Conservation (phyloP, 805 yeast genomes). For the Priceomyces castillae region DNA sequence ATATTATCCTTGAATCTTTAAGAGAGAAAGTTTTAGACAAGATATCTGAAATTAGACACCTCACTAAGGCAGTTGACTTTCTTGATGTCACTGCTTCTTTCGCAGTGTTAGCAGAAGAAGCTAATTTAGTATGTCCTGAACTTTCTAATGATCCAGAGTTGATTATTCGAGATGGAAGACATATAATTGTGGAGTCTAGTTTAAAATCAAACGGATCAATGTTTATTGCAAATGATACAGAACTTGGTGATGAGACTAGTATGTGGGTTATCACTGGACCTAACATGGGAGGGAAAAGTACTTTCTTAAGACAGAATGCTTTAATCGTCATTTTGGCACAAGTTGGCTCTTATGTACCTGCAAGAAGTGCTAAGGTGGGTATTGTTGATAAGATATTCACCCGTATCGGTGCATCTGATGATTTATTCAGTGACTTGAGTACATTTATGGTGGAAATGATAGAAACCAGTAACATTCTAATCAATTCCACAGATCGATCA, state of each 20-base stretch:
- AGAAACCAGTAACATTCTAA: constrained; percentile 62
- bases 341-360: constrained; percentile 74
- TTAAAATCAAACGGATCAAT: constrained; percentile 45
- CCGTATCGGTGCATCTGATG: constrained; percentile 84
- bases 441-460: constrained; percentile 84
- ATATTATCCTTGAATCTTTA: constrained; percentile 47
- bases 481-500: constrained; percentile 53
- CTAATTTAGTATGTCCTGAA: constrained; percentile 61
- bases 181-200: constrained; percentile 81
- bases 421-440: constrained; percentile 69
- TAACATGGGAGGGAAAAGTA: constrained; percentile 86
- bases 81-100: constrained; percentile 75
- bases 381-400: constrained; percentile 76
- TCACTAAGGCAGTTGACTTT: constrained; percentile 54
- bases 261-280: constrained; percentile 76
- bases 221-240: constrained; percentile 45
- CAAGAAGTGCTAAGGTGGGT: constrained; percentile 55
- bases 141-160: constrained; percentile 49
- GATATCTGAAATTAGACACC: constrained; percentile 46
- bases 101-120: constrained; percentile 67
- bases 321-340: constrained; percentile 69
- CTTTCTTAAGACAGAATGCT: constrained; percentile 74
- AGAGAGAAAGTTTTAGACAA: constrained; percentile 44
- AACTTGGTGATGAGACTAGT: constrained; percentile 18
- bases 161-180: constrained; percentile 67